These are phyloP conservation scores for Populus ilicifolia DNA, from an alignment of 345 rosid genomes.

Conservation along the genomic window DNA sequence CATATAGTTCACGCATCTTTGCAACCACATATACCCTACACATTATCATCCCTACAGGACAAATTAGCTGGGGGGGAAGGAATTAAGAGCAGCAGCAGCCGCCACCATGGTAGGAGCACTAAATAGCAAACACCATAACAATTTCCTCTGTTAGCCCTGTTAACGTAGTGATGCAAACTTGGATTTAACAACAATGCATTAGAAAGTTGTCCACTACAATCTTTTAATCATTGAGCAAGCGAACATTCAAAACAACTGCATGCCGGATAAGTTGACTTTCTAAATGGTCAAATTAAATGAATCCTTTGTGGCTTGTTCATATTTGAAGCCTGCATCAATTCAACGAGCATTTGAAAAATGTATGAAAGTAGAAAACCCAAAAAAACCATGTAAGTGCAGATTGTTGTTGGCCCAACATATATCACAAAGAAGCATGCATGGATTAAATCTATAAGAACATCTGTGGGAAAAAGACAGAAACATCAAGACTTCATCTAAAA, in stretches of 20 bases:
- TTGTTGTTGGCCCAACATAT: neutral
- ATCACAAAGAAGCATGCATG: neutral
- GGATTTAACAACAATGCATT: neutral
- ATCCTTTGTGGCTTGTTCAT: neutral
- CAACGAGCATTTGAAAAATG: neutral
- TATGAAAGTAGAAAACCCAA: neutral
- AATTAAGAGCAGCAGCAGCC: neutral
- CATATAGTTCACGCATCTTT: neutral
- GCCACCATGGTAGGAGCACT: too few species aligned
- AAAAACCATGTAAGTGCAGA: neutral
- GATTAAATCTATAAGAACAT: neutral
- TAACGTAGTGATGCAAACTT: neutral
- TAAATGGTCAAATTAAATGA: neutral
- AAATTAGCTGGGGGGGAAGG: neutral
- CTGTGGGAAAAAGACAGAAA: neutral
- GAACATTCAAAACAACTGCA: neutral
- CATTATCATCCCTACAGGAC: neutral
- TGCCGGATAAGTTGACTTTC: neutral
- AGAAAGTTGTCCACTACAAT: neutral
- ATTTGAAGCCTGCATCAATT: neutral
- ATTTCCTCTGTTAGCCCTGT: neutral
- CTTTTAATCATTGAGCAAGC: neutral
- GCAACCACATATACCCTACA: neutral
- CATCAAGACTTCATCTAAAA: neutral
- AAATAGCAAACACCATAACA: neutral